phyloP scores from a whole-genome alignment of 1,139 yeast species.

The Geotrichum klebahnii region DNA sequence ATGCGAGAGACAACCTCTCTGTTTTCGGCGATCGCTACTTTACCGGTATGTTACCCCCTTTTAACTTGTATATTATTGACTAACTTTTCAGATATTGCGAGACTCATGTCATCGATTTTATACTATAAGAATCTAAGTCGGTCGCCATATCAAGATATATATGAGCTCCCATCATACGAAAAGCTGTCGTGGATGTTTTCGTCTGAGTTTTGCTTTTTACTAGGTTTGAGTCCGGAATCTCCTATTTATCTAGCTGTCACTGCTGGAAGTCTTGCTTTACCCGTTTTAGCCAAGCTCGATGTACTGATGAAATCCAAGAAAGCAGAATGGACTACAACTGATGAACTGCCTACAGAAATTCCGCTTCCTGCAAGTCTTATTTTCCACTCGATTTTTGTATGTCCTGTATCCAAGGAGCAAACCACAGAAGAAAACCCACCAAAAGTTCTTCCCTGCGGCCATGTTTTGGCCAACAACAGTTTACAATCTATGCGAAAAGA shows the following conservation, averaged over 20 bases:
- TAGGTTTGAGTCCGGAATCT: slow-evolving; percentile 65
- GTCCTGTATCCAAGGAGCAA: slow-evolving; percentile 89
- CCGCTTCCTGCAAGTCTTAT: slow-evolving; percentile 49
- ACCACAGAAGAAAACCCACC: slow-evolving; percentile 59
- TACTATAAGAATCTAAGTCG: slow-evolving; percentile 38
- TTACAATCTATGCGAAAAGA: slow-evolving; percentile 42
- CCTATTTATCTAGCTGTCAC: slow-evolving; percentile 63
- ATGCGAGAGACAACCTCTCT: slow-evolving; percentile 54
- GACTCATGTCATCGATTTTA: slow-evolving; percentile 51
- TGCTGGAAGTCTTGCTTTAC: slow-evolving; percentile 70
- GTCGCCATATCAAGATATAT: slow-evolving; percentile 44
- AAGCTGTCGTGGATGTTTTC: slow-evolving; percentile 53
- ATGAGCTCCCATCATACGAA: slow-evolving; percentile 40
- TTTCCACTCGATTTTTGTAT: slow-evolving; percentile 82
- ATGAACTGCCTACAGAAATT: slow-evolving; percentile 60
- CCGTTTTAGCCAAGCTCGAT: slow-evolving; percentile 64
- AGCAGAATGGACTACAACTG: slow-evolving; percentile 54
- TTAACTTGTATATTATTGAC: neutral
- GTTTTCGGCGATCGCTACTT: slow-evolving; percentile 44
- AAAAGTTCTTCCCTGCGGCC: slow-evolving; percentile 60
- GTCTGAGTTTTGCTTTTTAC: slow-evolving; percentile 60
- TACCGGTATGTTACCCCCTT: neutral
- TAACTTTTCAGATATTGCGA: slow-evolving; percentile 48
- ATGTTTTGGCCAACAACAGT: slow-evolving; percentile 53
- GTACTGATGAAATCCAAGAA: slow-evolving; percentile 47